Percentiles rank a stretch among this genome's conserved stretches.
Conservation (phyloP, 495 filamentous ascomycete species). For the Delitschia confertaspora region DNA sequence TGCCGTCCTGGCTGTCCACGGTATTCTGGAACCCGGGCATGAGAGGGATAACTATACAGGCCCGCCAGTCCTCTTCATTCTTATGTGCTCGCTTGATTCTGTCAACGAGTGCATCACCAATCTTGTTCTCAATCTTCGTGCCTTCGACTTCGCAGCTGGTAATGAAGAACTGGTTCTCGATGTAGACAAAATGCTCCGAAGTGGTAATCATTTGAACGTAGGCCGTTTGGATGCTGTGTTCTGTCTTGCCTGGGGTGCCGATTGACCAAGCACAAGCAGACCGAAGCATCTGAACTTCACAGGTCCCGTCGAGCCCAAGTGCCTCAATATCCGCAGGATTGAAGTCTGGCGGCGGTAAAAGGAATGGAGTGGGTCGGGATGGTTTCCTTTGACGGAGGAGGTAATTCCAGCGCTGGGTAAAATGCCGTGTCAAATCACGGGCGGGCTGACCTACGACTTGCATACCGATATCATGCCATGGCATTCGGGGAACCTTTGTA, state of each 20-base stretch:
- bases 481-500: constrained; percentile 80
- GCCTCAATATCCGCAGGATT: constrained; percentile 74
- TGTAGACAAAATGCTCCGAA: constrained; percentile 96
- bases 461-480: constrained; percentile 99
- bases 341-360: constrained; percentile 90
- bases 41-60: constrained; percentile 87
- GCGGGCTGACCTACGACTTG: constrained; percentile 96
- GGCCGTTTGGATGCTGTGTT: constrained; percentile 91
- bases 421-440: constrained; percentile 87
- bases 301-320: constrained; percentile 82
- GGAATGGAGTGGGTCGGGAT: constrained; percentile 83
- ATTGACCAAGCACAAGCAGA: constrained; percentile 88
- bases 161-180: constrained; percentile 99
- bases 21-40: constrained; percentile 99
- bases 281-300: constrained; percentile 90
- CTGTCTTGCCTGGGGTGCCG: constrained; percentile 69
- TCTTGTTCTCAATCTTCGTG: constrained; percentile 79
- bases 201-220: constrained; percentile 91
- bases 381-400: constrained; percentile 89
- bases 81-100: constrained; percentile 76
- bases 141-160: constrained; percentile 83
- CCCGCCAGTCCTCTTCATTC: constrained; percentile 84
- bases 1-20: constrained; percentile 86
- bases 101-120: constrained; percentile 91
- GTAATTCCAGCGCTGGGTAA: constrained; percentile 99